Conservation (phyloP, 1,284 basidiomycete species). For the Ceratobasidium sp. region DNA sequence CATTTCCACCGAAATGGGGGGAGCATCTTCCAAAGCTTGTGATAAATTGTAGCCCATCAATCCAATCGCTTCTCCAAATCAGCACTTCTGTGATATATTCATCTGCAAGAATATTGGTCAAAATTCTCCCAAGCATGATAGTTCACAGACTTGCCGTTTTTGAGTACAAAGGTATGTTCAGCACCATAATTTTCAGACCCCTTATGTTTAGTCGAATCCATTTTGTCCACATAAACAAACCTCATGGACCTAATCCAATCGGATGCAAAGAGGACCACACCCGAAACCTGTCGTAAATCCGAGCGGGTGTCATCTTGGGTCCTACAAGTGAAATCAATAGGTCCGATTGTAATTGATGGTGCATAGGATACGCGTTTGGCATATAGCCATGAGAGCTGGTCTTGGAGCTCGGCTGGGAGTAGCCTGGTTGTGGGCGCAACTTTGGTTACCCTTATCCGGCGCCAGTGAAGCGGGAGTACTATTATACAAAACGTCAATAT, state of each 20-base stretch:
- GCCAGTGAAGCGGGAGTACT: conserved; percentile 9
- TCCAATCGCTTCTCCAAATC: not conserved
- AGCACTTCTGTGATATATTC: conserved; percentile 20
- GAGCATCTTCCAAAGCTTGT: not conserved
- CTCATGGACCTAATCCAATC: not conserved
- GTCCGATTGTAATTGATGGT: not conserved
- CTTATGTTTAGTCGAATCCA: not conserved
- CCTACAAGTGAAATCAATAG: too few relatives aligned
- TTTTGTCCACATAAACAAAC: not conserved
- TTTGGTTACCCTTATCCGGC: not conserved
- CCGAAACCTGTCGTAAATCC: too few relatives aligned
- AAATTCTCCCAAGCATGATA: too few relatives aligned
- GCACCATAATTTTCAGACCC: too few relatives aligned
- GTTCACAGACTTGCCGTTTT: too few relatives aligned
- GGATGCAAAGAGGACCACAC: not conserved
- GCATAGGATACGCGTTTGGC: not conserved
- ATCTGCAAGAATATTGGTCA: not conserved
- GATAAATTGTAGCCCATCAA: conserved; percentile 11
- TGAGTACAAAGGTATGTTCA: too few relatives aligned
- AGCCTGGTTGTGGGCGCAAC: not conserved
- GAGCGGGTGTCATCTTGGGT: too few relatives aligned
- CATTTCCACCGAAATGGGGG: not conserved
- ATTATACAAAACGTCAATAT: not conserved
- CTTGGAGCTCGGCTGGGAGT: not conserved
- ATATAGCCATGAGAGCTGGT: not conserved